Evolutionary conservation across 805 yeast genomes (phyloP), one percentile per base, ranked within the genome.

Genomic region (Candida sakaeoensis): DNA sequence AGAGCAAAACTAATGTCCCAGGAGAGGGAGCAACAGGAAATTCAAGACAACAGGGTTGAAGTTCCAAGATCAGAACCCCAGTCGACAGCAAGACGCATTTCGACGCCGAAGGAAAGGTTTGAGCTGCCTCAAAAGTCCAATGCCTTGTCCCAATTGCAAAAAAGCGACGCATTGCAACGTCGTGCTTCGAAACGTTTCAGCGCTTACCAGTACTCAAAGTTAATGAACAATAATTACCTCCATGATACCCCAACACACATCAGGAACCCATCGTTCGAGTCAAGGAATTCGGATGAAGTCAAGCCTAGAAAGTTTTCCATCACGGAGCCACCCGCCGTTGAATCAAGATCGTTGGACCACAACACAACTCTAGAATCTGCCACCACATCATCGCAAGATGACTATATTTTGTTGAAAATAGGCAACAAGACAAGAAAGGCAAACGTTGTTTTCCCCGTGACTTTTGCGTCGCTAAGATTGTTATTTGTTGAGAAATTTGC

Each of bases 151-250:
- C 86, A 85, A 49, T 68, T 91, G 8, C 96, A 91, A 53, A 80
- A 82, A 33, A 87, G 90, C 3, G 86, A 85, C 35, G 83, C 86
- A 2, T 66, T 93, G 23, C 95, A 84, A 65, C 75, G 99, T 49
- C 75, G 96, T 45, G 99, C 98, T 0, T 90, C 97, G 0, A 83
- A 91, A 50, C 70, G 99, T 40, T 91, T 84, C 55, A 88, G 96
- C 4, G 96, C 97, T 0, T 91, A 90, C 45, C 98, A 91, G 54
- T 82, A 82, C 61, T 87, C 95, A 1, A 85, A 84, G 52, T 69
- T 85, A 8, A 68, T 86, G 0, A 36, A 25, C 23, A 32, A 27
- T 8, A 25, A 29, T 24, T 13, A 34, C 14, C 39, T 33, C 8
- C 30, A 29, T 14, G 38, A 37, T 12, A 17, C 32, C 4, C 5